A percentile compares a stretch with the other conserved stretches of the same genome.
These are phyloP conservation scores for Tripterygium wilfordii DNA, from an alignment of 177 flowering plant genomes.

Conservation along the genomic window DNA sequence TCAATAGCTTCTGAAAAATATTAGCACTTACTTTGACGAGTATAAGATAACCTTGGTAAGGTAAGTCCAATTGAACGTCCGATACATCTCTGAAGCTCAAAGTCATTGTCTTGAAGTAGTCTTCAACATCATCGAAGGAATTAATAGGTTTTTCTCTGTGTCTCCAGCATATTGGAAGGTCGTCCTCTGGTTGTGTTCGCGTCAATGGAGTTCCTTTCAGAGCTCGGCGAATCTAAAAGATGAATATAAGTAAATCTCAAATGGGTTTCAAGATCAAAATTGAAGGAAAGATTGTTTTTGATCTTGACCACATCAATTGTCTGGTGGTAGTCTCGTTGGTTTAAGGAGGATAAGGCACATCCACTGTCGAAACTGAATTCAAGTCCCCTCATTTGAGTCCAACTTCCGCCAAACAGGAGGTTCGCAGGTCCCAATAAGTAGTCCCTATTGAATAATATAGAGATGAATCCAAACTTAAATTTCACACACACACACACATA, in stretches of 20 bases:
- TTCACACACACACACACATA: background rate
- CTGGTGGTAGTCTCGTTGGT: slow-evolving; percentile 30
- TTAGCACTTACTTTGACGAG: no score
- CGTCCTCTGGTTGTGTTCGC: slow-evolving; percentile 33
- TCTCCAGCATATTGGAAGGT: slow-evolving; percentile 66
- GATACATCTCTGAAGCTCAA: slow-evolving; percentile 41
- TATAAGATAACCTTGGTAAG: slow-evolving; percentile 78
- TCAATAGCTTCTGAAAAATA: no score
- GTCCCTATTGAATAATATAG: slow-evolving; percentile 29
- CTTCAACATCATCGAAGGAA: slow-evolving; percentile 49
- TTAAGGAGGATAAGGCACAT: slow-evolving; percentile 58
- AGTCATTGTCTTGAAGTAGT: slow-evolving; percentile 51
- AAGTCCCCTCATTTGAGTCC: slow-evolving; percentile 38
- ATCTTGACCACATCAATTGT: slow-evolving; percentile 38
- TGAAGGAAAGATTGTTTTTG: no score
- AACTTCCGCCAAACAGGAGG: slow-evolving; percentile 29
- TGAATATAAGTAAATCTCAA: background rate
- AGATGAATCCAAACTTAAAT: background rate
- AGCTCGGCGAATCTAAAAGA: slow-evolving; percentile 31
- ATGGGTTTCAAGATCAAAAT: background rate
- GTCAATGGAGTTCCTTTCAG: slow-evolving; percentile 38
- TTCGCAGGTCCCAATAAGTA: slow-evolving; percentile 55
- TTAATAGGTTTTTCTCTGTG: slow-evolving; percentile 59
- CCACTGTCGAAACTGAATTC: slow-evolving; percentile 54
- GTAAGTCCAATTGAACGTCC: slow-evolving; percentile 45